Base-by-base conservation (phyloP, 2,329 filamentous ascomycete genomes). In the Pseudogymnoascus destructans region DNA sequence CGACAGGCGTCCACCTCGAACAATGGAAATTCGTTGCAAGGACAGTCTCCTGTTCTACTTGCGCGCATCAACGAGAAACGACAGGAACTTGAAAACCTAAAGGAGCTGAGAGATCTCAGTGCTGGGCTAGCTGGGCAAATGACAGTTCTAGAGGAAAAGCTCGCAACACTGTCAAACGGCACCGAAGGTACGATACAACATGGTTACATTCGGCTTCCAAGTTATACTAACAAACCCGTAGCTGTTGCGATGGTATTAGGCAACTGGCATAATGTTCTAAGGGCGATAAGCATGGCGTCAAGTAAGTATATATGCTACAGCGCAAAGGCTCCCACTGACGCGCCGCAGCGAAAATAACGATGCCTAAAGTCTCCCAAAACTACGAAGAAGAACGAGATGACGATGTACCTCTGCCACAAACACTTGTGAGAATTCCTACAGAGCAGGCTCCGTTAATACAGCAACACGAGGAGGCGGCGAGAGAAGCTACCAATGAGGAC, bases 231-330 rank as follows among this genome's bases (percentile, higher is more conserved):
- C 61, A 62, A 61, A 65, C 60, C 58, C 38, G 58, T 69, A 89
- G 87, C 86, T 61, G 89, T 95, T 66, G 88, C 89, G 36, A 80
- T 85, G n/a, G 88, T 95, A 19, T 76, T 95, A 69, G 81, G 85
- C 57, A 95, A 93, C 70, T 95, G 89, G 89, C 86, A 91, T 70
- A 91, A 89, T 65, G 88, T 95, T 63, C 77, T 95, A 61, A 79
- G 86, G 63, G 87, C 87, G 40, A 91, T 95, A 67, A 86, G 86
- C 67, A 91, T 93, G 86, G 89, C 89, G 61, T 91, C 86, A 61
- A 79, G 87, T 91, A 77, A 67, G 82, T 73, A 25, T 59, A 10
- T 52, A 52, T 30, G 5, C 25, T 30, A 19, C 8, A 19, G 15
- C 13, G 13, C n/a, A 57, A 57, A 35, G 52, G 59, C 59, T 61